Percentiles rank a stretch among this genome's conserved stretches.
Conservation (phyloP, 306 rosid species). For the Trichosanthes truncata region DNA sequence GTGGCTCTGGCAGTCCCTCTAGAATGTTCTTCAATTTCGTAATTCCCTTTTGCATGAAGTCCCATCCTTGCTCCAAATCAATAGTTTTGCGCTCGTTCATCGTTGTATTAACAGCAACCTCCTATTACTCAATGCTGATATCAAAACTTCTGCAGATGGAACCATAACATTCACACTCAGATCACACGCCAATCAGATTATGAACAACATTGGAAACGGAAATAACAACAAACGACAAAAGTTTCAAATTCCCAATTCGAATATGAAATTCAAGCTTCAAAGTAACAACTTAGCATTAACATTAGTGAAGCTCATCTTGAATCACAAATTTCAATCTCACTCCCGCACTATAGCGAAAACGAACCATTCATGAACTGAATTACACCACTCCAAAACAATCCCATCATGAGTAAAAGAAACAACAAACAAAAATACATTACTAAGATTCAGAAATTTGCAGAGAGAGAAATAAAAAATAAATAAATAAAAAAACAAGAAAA, state of each 20-base stretch:
- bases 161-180: neutral
- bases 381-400: constrained; percentile 2
- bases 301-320: neutral
- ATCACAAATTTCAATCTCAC: neutral
- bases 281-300: neutral
- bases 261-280: neutral
- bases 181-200: neutral
- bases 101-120: constrained; percentile 11
- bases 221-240: neutral
- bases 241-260: neutral
- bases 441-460: neutral
- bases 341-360: neutral
- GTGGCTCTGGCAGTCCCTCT: constrained; percentile 40
- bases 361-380: neutral
- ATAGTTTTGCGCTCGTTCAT: constrained; percentile 34
- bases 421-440: neutral
- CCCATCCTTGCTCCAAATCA: constrained; percentile 49
- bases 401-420: neutral
- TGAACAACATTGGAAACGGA: neutral
- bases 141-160: constrained; percentile 15
- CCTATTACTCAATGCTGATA: constrained; percentile 7
- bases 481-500: neutral
- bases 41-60: constrained; percentile 44
- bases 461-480: neutral
- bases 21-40: constrained; percentile 38